phyloP scores from a whole-genome alignment of 2,329 filamentous ascomycete genomes.

The Aspergillus fumigatiaffinis region DNA sequence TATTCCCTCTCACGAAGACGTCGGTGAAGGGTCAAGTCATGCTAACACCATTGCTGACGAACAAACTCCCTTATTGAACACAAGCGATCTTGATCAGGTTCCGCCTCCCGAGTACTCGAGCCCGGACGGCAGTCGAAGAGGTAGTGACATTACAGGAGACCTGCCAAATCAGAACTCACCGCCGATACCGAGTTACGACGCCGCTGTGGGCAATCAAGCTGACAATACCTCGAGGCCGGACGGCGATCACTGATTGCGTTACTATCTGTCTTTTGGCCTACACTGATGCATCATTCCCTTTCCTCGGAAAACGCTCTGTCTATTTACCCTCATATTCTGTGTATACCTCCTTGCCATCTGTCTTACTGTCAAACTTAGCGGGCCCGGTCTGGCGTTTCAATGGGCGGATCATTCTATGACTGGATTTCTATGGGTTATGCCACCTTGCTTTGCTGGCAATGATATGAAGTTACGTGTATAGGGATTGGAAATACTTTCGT shows the following conservation, averaged over 20 bases:
- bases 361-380: conserved; percentile 23
- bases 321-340: conserved; percentile 1
- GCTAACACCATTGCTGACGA: conserved; percentile 24
- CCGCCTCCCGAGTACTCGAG: conserved; percentile 53
- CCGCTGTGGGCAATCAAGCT: conserved; percentile 55
- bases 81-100: conserved; percentile 24
- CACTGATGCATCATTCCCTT: background rate
- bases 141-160: conserved; percentile 56
- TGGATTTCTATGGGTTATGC: conserved; percentile 16
- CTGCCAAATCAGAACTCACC: conserved; percentile 53
- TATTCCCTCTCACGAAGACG: conserved; percentile 62
- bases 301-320: background rate
- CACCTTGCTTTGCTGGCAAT: conserved; percentile 10
- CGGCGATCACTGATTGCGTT: background rate
- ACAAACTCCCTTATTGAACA: conserved; percentile 23
- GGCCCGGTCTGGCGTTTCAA: conserved; percentile 24
- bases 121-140: conserved; percentile 51
- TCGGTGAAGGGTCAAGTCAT: conserved; percentile 66
- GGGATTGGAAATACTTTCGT: conserved; percentile 10
- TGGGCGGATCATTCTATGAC: conserved; percentile 15
- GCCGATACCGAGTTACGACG: conserved; percentile 79
- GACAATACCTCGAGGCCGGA: conserved; percentile 1
- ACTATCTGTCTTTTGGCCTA: background rate
- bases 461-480: conserved; percentile 18
- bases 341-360: background rate